Base-by-base conservation (phyloP, 768 basidiomycete genomes). In the Serpula lacrymans region DNA sequence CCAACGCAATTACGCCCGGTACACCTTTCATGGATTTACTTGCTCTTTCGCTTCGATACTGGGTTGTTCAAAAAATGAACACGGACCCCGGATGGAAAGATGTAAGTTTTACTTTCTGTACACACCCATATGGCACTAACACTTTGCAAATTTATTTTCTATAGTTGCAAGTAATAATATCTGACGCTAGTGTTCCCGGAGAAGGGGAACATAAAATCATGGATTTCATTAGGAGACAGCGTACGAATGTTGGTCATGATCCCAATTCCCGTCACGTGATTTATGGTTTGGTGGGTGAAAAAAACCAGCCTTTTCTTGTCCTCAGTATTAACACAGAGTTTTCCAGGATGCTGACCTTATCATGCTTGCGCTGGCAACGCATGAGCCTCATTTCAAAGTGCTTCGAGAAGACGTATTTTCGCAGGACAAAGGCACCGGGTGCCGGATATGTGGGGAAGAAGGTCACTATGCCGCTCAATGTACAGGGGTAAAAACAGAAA, bases 131-230 rank as follows among this genome's bases (percentile, higher is more conserved):
- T 46, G 22, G 33, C 34, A 14, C 13, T 28, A 18, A 21, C 39
- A 31, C 31, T 28, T 11, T 40, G 9, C 9, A 34, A 32, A 21
- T 14, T 7, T 5, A 24, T 11, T 7, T 38, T 39, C 18, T 21
- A 2, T 50, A 94, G 93, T 75, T 99, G 28, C 82, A 98, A 74
- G 87, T 99, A 37, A 82, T 98, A 49, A 90, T 99, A 41, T 99
- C 96, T 5, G 96, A 99, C 51, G 90, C 96, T 2, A 82, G 87
- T 41, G 96, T 98, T 10, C 95, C 96, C 1, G 96, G 96, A 51
- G 96, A 99, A 65, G 96, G 96, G 59, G 96, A 99, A 60, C 96
- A 99, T 64, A 99, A 99, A 70, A 97, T 99, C 48, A 97, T 99
- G 93, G 96, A 98, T 60, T 98, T 78, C 60, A 95, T 99, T 49